Conservation (phyloP, 2,329 filamentous ascomycete genomes). For the Capronia coronata region DNA sequence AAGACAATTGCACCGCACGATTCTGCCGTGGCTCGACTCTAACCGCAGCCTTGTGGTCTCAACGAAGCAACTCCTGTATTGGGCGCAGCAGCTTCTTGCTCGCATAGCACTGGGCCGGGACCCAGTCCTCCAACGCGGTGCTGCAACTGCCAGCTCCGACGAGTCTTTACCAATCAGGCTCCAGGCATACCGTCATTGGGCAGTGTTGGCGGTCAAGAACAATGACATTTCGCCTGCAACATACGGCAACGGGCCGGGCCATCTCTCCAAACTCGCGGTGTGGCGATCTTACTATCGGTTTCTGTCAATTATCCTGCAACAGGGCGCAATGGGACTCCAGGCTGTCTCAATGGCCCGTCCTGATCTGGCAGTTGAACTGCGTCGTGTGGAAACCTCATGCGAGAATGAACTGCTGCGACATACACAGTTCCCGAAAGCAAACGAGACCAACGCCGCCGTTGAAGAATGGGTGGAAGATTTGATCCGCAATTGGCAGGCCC, state of each 20-base stretch:
- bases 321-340: conserved; percentile 29
- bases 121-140: conserved; percentile 9
- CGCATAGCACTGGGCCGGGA: conserved; percentile 63
- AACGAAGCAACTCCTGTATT: conserved; percentile 63
- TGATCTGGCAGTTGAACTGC: conserved; percentile 69
- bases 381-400: conserved; percentile 70
- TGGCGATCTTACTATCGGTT: conserved; percentile 83
- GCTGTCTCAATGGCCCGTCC: conserved; percentile 39
- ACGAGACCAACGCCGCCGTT: conserved; percentile 69
- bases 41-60: conserved; percentile 38
- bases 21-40: conserved; percentile 54
- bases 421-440: conserved; percentile 76
- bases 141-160: conserved; percentile 1
- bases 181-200: conserved; percentile 45
- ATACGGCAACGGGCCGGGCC: conserved; percentile 23
- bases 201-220: conserved; percentile 24
- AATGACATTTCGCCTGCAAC: conserved; percentile 15
- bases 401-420: conserved; percentile 72
- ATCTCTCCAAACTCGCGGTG: conserved; percentile 54
- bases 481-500: conserved; percentile 75
- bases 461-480: conserved; percentile 75
- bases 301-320: conserved; percentile 67
- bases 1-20: conserved; percentile 58
- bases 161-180: conserved; percentile 35
- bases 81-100: conserved; percentile 71